A percentile compares a stretch with the other conserved stretches of the same genome.
These are phyloP conservation scores for Beauveria caledonica DNA, from an alignment of 2,329 filamentous ascomycete species.

Conservation along the genomic window DNA sequence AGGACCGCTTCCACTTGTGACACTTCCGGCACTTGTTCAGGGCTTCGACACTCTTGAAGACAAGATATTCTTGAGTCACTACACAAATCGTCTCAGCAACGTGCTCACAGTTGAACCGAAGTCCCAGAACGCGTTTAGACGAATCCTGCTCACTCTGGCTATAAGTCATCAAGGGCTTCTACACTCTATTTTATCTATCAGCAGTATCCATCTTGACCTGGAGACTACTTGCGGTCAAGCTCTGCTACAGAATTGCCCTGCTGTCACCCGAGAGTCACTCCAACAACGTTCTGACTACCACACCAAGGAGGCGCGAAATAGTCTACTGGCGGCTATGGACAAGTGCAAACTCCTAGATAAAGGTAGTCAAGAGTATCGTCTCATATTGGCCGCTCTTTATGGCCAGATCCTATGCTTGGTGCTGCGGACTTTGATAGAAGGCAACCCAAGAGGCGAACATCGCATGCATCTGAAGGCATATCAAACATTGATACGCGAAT, in stretches of 20 bases:
- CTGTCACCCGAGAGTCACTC: conserved; percentile 38
- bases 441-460: conserved; percentile 57
- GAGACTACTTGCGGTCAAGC: conserved; percentile 48
- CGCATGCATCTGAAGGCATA: conserved; percentile 73
- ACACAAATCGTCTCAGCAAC: conserved; percentile 68
- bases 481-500: conserved; percentile 57
- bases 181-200: conserved; percentile 81
- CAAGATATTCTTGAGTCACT: conserved; percentile 74
- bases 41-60: conserved; percentile 77
- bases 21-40: conserved; percentile 61
- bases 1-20: conserved; percentile 43
- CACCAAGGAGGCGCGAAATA: conserved; percentile 45
- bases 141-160: conserved; percentile 75
- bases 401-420: conserved; percentile 56
- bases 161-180: conserved; percentile 73
- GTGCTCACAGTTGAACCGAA: conserved; percentile 78
- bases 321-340: conserved; percentile 40
- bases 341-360: conserved; percentile 32
- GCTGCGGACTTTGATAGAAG: conserved; percentile 49
- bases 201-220: conserved; percentile 66
- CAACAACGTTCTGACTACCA: conserved; percentile 47
- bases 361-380: conserved; percentile 35
- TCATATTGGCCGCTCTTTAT: conserved; percentile 46
- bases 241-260: conserved; percentile 41
- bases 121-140: conserved; percentile 75